A percentile compares a stretch with the other conserved stretches of the same genome.
Conservation (phyloP, 164 flowering plant genomes). For the Taxillus chinensis region DNA sequence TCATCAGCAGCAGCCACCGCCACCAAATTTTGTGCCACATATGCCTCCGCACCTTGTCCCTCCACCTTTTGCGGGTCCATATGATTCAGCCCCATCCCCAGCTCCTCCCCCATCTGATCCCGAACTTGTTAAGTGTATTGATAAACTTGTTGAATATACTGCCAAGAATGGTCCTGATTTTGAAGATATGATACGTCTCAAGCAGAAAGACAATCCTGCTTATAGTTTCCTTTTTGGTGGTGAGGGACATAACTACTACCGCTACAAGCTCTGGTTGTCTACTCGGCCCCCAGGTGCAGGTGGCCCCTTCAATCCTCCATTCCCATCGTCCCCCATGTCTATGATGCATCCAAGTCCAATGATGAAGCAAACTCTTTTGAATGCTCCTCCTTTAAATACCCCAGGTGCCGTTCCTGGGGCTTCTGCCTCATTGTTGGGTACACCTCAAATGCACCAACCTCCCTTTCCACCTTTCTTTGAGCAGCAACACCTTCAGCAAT, state of each 20-base stretch:
- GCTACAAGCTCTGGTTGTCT: constrained; percentile 70
- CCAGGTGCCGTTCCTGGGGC: constrained; percentile 18
- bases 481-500: constrained; percentile 44
- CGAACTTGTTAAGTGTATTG: constrained; percentile 86
- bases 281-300: constrained; percentile 34
- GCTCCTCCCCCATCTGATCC: constrained; percentile 84
- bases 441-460: constrained; percentile 60
- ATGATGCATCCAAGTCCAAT: constrained; percentile 52
- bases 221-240: constrained; percentile 90
- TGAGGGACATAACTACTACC: constrained; percentile 84
- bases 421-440: constrained; percentile 30
- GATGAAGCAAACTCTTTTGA: constrained; percentile 38
- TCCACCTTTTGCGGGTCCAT: constrained; percentile 45
- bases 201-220: constrained; percentile 84
- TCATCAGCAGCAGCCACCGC: constrained; percentile 47
- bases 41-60: constrained; percentile 53
- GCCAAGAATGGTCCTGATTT: constrained; percentile 93
- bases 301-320: constrained; percentile 54
- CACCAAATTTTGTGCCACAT: constrained; percentile 53
- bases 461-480: constrained; percentile 68
- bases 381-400: constrained; percentile 12
- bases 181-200: constrained; percentile 93
- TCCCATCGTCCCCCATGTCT: constrained; percentile 43
- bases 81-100: constrained; percentile 62
- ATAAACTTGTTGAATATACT: constrained; percentile 83